Conservation (phyloP, 306 rosid species). For the Begonia masoniana region DNA sequence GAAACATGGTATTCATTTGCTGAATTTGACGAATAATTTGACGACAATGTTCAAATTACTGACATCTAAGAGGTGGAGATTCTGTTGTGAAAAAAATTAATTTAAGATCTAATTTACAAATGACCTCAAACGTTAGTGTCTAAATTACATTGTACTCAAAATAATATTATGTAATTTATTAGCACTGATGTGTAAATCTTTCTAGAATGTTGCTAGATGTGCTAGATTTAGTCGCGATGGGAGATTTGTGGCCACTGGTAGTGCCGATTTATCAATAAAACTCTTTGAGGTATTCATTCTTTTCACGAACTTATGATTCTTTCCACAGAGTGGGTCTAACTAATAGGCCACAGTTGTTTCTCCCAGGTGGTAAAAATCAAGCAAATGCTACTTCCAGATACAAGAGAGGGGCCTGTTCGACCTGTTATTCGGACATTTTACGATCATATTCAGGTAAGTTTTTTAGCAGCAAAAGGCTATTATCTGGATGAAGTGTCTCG, state of each 20-base stretch:
- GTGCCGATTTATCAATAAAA: conserved; percentile 88
- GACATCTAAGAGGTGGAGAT: no score
- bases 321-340: conserved; percentile 7
- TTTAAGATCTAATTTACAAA: no score
- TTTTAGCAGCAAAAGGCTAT: neutral
- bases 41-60: no score
- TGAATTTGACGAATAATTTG: no score
- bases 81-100: no score
- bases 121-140: no score
- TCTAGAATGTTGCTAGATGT: conserved; percentile 94
- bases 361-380: conserved; percentile 75
- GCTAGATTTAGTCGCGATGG: conserved; percentile 89
- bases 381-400: conserved; percentile 72
- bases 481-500: neutral
- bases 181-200: conserved; percentile 35
- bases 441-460: conserved; percentile 60
- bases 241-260: conserved; percentile 80
- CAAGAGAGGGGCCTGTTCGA: conserved; percentile 72
- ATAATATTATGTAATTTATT: neutral
- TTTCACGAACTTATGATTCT: neutral
- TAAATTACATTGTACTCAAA: neutral
- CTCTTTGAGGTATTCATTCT: conserved; percentile 62
- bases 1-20: no score
- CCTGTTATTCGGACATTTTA: conserved; percentile 76
- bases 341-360: conserved; percentile 15